Base-by-base conservation (phyloP, 768 basidiomycete genomes). In the Agrocybe chaxingu region DNA sequence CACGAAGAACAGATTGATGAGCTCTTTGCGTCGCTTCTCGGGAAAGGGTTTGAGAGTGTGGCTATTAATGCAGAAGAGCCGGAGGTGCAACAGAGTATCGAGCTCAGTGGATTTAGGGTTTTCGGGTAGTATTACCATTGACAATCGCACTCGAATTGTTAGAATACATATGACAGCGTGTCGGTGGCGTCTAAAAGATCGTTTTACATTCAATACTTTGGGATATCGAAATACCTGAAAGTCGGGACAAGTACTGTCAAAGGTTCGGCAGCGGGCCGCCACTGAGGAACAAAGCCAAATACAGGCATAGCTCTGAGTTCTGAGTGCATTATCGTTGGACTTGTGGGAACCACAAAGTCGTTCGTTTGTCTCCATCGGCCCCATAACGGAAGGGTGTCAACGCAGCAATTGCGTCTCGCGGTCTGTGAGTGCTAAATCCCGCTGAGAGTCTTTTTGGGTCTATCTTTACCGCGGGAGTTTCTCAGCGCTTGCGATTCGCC, bases 1-100 rank as follows among this genome's bases (percentile, higher is more conserved):
- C 92, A 96, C 56, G 93, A 98, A 52, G 92, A 93, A 62, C 97
- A 98, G 70, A 80, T 94, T 47, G 95, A 99, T 62, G 96, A 98
- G 65, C 69, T 98, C 47, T 98, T 99, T 68, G 78, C 84, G 19
- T 92, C 89, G 29, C 67, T 99, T 39, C 75, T 98, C 30, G 94
- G 95, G 1, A 84, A 77, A 63, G 86, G 86, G 7, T 83, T 81
- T 48, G 79, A 81, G 58, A 62, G 63, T 42, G 62, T 68, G 10
- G 56, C 56, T 47, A 43, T 40, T 53, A 68, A 69, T 37, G 61
- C 54, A 12, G 64, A 60, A 41, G 63, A 62, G 43, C 61, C 62
- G 6, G 63, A 64, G 32, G 58, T 51, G 33, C 55, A 61, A 35
- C 43, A 63, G 29, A 51, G 52, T 44, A 51, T 64, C 46, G 73